Evolutionary conservation across 2,329 filamentous ascomycete species (phyloP).

Genomic region (Alternaria arbusti): DNA sequence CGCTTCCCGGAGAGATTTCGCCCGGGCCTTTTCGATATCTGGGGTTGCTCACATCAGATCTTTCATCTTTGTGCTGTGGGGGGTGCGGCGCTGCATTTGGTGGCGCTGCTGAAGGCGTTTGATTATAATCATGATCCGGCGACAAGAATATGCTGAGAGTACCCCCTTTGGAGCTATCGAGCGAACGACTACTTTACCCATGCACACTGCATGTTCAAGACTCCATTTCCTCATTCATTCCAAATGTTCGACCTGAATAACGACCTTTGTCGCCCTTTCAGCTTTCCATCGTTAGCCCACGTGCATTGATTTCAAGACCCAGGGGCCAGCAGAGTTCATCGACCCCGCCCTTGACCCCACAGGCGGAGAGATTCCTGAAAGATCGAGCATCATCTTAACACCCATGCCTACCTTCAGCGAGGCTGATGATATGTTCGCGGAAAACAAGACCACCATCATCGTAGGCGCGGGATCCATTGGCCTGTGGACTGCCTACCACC

Average conservation of each 20-base stretch:
- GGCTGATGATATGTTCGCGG: neutral
- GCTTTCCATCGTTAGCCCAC: neutral
- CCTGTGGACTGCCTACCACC: neutral
- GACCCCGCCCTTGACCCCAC: neutral
- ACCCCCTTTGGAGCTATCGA: neutral
- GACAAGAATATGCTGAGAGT: neutral
- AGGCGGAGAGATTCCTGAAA: neutral
- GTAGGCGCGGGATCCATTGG: neutral
- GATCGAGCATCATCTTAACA: neutral
- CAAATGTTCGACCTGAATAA: neutral
- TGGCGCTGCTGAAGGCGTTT: conserved; percentile 2
- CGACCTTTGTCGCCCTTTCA: neutral
- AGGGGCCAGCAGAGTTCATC: neutral
- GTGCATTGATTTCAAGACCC: neutral
- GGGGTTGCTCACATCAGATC: conserved; percentile 9
- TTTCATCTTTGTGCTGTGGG: conserved; percentile 9
- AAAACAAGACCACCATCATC: neutral
- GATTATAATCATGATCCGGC: conserved; percentile 9
- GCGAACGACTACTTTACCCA: neutral
- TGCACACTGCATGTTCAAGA: neutral
- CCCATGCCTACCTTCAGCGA: neutral
- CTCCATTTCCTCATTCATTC: neutral
- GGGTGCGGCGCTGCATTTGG: neutral
- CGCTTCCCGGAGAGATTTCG: conserved; percentile 7
- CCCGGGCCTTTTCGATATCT: conserved; percentile 3